These are phyloP conservation scores for Neurospora sp. DNA, from an alignment of 495 filamentous ascomycete species.

Conservation along the genomic window DNA sequence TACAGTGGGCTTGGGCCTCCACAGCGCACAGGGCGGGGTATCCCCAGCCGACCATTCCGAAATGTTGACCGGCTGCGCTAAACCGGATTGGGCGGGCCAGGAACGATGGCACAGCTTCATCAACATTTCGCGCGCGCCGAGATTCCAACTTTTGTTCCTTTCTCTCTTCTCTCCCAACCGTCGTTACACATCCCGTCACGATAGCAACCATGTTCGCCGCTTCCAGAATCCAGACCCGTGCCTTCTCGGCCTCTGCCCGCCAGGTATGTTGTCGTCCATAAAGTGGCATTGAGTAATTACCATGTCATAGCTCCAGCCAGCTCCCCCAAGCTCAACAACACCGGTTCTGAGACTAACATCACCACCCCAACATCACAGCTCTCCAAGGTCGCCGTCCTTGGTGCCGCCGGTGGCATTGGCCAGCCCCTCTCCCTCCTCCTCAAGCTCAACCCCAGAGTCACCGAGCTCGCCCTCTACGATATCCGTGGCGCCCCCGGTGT, in stretches of 20 bases:
- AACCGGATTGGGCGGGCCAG: neutral
- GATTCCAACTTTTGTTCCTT: neutral
- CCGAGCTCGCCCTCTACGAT: conserved; percentile 92
- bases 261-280: conserved; percentile 50
- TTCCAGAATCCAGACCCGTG: conserved; percentile 71
- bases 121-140: neutral
- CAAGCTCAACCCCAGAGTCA: conserved; percentile 91
- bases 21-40: conserved; percentile 10
- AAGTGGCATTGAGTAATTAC: neutral
- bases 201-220: conserved; percentile 59
- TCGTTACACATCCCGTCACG: neutral
- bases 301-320: conserved; percentile 2
- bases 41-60: neutral
- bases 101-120: neutral
- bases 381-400: conserved; percentile 71
- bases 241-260: conserved; percentile 86
- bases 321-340: neutral
- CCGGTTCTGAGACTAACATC: neutral
- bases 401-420: conserved; percentile 94
- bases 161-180: neutral
- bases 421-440: conserved; percentile 94
- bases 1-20: conserved; percentile 3
- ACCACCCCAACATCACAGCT: neutral
- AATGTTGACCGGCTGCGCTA: neutral
- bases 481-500: conserved; percentile 93